Evolutionary conservation across 1,139 yeast genomes (phyloP), one percentile per base, ranked within the genome.

Genomic region (Zygosaccharomyces pseudobailii): DNA sequence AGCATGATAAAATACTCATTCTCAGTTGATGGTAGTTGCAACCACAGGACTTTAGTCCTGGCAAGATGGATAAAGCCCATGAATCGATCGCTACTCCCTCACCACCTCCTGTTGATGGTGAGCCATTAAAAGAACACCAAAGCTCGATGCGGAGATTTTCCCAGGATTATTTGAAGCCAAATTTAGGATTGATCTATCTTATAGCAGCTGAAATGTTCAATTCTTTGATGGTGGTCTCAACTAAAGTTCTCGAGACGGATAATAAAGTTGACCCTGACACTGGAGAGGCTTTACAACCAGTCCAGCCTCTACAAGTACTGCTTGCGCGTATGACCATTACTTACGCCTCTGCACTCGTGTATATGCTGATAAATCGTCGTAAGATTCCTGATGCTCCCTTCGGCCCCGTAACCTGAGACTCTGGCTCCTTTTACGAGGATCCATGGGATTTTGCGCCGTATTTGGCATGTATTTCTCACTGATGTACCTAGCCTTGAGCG

Each of bases 291-390:
- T 43, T 45, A 32, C 46, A 44, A 40, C 56, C 53, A 19, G 76
- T 87, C 54, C 83, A 84, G 59, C 94, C 96, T 7, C 67, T 86
- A 32, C 95, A 87, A 65, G 84, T 87, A 45, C 70, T 89, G 37
- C 78, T 86, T 58, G 80, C 78, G 5, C 74, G 97, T 47, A 88
- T 88, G 96, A 51, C 70, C 28, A 76, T 87, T 50, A 89, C 96
- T 0, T 78, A 79, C 52, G 46, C 71, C 1, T 76, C 82, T 32
- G 80, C 89, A 52, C 56, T 80, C 40, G 51, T 69, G 2, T 82
- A 80, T 59, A 80, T 82, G 81, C 65, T 62, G 36, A 52, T 73
- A 43, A 75, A 78, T 43, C 71, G 59, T 39, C 54, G 55, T 50
- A 62, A 70, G 62, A 62, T 82, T 3, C 80, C 79, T 0, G 75